Percentiles rank a stretch among this genome's conserved stretches.
These are phyloP conservation scores for Helicostylum pulchrum DNA, from an alignment of 192 early-diverging fungal species.

Conservation along the genomic window DNA sequence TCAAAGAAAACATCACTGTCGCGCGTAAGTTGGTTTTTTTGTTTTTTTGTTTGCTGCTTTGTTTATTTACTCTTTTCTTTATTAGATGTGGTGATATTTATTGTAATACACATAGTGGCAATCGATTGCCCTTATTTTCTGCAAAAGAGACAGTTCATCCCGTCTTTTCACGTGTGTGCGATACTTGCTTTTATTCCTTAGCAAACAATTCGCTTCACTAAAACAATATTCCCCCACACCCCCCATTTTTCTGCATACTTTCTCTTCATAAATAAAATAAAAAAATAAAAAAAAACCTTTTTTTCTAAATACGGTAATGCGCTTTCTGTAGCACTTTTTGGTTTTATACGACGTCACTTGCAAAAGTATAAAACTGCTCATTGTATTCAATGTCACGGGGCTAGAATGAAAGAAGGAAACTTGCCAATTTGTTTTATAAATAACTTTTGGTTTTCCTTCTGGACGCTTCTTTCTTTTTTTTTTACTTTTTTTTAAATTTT, in stretches of 20 bases:
- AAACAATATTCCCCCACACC: not conserved
- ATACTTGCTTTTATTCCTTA: slow-evolving; percentile 20
- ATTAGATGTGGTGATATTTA: slow-evolving; percentile 25
- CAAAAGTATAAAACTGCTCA: no score
- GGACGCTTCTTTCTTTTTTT: no score
- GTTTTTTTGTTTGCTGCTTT: not conserved
- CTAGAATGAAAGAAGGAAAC: no score
- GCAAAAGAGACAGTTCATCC: not conserved
- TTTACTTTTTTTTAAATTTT: no score
- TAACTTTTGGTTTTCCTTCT: no score
- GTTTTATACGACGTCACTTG: no score
- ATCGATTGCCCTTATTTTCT: slow-evolving; percentile 20
- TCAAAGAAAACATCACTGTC: slow-evolving; percentile 28
- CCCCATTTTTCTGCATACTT: not conserved
- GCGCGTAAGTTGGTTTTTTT: slow-evolving; percentile 13
- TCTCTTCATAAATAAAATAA: not conserved
- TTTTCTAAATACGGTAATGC: no score
- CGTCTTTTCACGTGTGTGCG: slow-evolving; percentile 24
- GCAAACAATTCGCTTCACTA: not conserved
- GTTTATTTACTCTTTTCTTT: not conserved
- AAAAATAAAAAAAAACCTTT: no score
- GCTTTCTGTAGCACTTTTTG: no score
- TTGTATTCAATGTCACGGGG: no score
- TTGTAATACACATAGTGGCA: slow-evolving; percentile 23
- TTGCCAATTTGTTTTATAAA: no score